Conservation (phyloP, 495 filamentous ascomycete species). For the Neurospora sp. region DNA sequence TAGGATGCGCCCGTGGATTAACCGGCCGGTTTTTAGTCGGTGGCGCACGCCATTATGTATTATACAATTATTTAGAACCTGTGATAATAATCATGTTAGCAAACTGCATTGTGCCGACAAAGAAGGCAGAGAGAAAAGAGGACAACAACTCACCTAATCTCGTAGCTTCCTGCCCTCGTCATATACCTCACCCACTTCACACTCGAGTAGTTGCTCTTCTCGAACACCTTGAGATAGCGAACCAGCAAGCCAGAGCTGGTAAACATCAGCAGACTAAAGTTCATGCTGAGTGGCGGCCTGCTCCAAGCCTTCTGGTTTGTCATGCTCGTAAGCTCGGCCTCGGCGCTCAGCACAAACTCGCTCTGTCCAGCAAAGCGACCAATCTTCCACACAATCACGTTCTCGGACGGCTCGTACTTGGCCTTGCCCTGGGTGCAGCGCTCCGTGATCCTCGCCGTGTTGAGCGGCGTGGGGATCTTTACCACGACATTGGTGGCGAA, state of each 20-base stretch:
- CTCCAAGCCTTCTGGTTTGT: conserved; percentile 98
- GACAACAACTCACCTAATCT: conserved; percentile 49
- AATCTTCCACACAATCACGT: conserved; percentile 99
- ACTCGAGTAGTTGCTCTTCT: conserved; percentile 96
- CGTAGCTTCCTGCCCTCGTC: conserved; percentile 83
- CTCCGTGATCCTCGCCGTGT: conserved; percentile 91
- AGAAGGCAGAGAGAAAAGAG: neutral
- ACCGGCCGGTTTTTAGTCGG: neutral
- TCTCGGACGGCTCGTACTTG: conserved; percentile 96
- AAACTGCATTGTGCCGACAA: neutral
- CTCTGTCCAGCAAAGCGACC: conserved; percentile 89
- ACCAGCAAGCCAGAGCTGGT: conserved; percentile 88
- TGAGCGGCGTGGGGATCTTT: conserved; percentile 89
- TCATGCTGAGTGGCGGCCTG: conserved; percentile 81
- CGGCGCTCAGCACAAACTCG: conserved; percentile 89
- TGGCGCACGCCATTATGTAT: neutral
- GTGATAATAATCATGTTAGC: neutral
- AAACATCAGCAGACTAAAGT: conserved; percentile 94
- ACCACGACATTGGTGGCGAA: conserved; percentile 98
- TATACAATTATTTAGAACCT: conserved; percentile 11
- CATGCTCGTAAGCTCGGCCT: conserved; percentile 89
- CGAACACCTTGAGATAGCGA: conserved; percentile 96
- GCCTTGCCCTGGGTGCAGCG: conserved; percentile 91
- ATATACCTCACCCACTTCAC: conserved; percentile 99
- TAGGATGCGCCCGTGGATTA: neutral